Percentiles rank a stretch among this genome's conserved stretches.
Evolutionary conservation across 2,329 filamentous ascomycete species (phyloP).

Genomic region (Emergomyces orientalis): DNA sequence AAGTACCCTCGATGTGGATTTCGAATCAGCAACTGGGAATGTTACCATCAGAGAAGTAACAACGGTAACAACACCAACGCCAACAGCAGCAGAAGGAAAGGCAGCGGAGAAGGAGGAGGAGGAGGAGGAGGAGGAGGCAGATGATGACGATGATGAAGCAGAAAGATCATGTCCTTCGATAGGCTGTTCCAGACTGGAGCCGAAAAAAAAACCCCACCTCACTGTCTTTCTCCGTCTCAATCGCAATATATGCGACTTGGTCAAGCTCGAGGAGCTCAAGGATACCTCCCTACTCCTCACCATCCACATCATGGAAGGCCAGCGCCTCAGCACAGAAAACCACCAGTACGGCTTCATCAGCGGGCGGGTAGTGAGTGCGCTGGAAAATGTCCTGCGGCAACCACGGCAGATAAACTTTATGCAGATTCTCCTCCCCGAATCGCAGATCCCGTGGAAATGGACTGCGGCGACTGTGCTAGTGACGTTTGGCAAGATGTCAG

Average conservation of each 20-base stretch:
- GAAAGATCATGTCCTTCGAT: background rate
- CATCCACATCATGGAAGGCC: conserved; percentile 16
- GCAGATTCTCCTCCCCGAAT: conserved; percentile 20
- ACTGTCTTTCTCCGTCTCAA: conserved; percentile 15
- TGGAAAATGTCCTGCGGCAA: conserved; percentile 18
- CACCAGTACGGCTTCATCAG: conserved; percentile 19
- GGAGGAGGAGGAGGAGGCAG: background rate
- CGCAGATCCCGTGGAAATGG: conserved; percentile 21
- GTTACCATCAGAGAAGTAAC: conserved; percentile 6
- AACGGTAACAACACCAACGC: background rate
- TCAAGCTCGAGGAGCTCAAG: conserved; percentile 23
- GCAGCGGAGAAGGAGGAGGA: background rate
- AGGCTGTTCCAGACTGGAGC: no score
- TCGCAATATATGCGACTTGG: conserved; percentile 17
- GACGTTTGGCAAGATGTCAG: conserved; percentile 21
- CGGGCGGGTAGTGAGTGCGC: conserved; percentile 11
- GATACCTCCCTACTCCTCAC: conserved; percentile 23
- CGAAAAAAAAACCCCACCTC: background rate
- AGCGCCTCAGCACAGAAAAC: conserved; percentile 17
- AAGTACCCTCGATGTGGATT: conserved; percentile 5
- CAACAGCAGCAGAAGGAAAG: background rate
- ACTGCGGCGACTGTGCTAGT: conserved; percentile 24
- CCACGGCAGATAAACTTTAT: conserved; percentile 17
- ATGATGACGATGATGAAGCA: background rate
- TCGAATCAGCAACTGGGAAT: background rate